phyloP scores from a whole-genome alignment of 176 grass and related monocot genomes.

The Oryza brachyantha region DNA sequence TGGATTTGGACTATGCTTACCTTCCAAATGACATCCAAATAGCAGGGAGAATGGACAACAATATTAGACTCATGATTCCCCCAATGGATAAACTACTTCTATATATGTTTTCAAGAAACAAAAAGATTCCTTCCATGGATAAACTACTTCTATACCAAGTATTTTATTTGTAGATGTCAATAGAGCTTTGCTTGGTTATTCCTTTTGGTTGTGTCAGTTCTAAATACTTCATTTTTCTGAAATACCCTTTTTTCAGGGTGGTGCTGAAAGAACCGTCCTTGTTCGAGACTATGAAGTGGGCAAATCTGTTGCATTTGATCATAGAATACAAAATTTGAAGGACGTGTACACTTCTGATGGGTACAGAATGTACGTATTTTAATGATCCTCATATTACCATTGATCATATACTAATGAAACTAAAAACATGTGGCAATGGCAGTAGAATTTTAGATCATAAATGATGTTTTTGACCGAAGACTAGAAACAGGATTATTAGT shows the following conservation, averaged over 20 bases:
- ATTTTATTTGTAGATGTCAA: not conserved
- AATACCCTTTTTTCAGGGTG: conserved; percentile 52
- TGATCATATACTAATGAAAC: not conserved
- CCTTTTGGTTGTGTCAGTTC: not conserved
- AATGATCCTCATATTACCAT: not conserved
- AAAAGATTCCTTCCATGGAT: not conserved
- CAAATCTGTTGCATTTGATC: conserved; percentile 80
- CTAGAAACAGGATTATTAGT: not conserved
- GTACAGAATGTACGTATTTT: conserved; percentile 65
- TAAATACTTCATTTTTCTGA: conserved; percentile 14
- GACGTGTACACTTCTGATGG: conserved; percentile 93
- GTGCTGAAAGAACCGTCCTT: conserved; percentile 83
- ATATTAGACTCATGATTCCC: no score
- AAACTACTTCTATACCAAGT: not conserved
- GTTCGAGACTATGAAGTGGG: conserved; percentile 77
- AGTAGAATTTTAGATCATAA: no score
- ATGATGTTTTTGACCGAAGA: no score
- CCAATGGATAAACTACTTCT: no score
- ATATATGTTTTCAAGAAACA: no score
- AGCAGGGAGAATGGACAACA: no score
- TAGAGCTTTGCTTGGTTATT: not conserved
- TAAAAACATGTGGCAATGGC: no score
- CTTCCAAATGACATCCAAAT: not conserved
- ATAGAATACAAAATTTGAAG: conserved; percentile 65
- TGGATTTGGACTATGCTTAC: not conserved